These are phyloP conservation scores for Hericium coralloides DNA, from an alignment of 768 basidiomycete species.

Conservation along the genomic window DNA sequence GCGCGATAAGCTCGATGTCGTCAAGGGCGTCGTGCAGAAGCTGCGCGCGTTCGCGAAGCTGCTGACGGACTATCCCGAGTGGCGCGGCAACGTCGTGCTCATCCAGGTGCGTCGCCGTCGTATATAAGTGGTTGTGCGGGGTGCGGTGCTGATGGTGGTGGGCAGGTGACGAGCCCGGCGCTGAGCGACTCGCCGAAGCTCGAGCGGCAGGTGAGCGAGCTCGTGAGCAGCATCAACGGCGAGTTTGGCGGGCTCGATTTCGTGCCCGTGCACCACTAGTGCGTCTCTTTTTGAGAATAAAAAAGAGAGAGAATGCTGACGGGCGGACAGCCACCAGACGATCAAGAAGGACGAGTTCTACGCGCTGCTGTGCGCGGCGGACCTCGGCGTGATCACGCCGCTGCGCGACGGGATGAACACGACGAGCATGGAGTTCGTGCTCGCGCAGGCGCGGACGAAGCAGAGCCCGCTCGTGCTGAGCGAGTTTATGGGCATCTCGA, in stretches of 20 bases:
- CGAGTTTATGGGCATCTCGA: slow-evolving; percentile 97
- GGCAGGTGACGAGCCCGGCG: slow-evolving; percentile 77
- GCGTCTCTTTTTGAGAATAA: slow-evolving; percentile 33
- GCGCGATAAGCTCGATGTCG: slow-evolving; percentile 95
- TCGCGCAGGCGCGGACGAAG: slow-evolving; percentile 82
- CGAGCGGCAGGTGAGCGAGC: slow-evolving; percentile 86
- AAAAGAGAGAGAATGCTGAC: no score
- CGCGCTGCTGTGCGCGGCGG: slow-evolving; percentile 86
- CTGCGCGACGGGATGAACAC: slow-evolving; percentile 99
- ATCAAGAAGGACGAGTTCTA: slow-evolving; percentile 98
- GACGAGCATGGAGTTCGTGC: slow-evolving; percentile 95
- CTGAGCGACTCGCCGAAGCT: slow-evolving; percentile 89
- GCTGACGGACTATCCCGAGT: slow-evolving; percentile 87
- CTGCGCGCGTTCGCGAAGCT: slow-evolving; percentile 94
- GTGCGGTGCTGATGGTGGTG: background rate
- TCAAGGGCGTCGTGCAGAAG: slow-evolving; percentile 97
- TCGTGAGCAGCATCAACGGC: slow-evolving; percentile 93
- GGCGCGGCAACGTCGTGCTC: slow-evolving; percentile 84
- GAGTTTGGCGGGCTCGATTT: slow-evolving; percentile 93
- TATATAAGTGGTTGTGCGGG: background rate
- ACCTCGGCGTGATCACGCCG: slow-evolving; percentile 91
- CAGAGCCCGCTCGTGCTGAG: slow-evolving; percentile 84
- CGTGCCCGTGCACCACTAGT: slow-evolving; percentile 98
- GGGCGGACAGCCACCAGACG: slow-evolving; percentile 89
- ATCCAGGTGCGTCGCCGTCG: slow-evolving; percentile 39